Evolutionary conservation across 2,329 filamentous ascomycete species (phyloP).

Genomic region (Exophiala calicioides): DNA sequence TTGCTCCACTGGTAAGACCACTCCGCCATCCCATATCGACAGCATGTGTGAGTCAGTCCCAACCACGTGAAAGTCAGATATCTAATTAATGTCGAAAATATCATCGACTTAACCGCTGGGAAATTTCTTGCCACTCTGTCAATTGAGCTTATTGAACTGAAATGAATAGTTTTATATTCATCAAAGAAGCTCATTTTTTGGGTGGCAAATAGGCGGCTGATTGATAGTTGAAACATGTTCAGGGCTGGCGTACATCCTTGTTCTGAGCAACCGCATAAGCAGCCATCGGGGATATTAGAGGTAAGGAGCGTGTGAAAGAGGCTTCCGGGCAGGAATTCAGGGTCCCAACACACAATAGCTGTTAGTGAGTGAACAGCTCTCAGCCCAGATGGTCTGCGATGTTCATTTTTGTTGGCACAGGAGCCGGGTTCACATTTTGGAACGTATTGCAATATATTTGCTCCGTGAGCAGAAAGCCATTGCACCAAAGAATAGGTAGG

Average conservation of each 20-base stretch:
- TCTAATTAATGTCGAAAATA: constrained; percentile 2
- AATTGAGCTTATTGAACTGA: no score
- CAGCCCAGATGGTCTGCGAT: constrained; percentile 2
- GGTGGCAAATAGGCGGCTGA: neutral
- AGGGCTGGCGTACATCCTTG: constrained; percentile 2
- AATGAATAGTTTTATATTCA: no score
- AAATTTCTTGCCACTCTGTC: neutral
- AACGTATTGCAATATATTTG: neutral
- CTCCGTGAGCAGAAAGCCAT: constrained; percentile 2
- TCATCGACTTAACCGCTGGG: neutral
- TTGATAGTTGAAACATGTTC: neutral
- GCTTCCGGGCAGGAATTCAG: neutral
- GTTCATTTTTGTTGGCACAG: neutral
- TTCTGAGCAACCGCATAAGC: constrained; percentile 7
- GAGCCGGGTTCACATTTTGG: neutral
- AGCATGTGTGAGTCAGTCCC: constrained; percentile 9
- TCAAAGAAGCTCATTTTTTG: neutral
- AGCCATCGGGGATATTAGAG: constrained; percentile 4
- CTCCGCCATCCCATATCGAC: constrained; percentile 3
- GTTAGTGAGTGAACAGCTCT: neutral
- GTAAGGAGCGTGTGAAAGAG: neutral
- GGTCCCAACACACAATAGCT: neutral
- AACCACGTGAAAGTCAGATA: constrained; percentile 1
- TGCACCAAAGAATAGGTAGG: neutral
- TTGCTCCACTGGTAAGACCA: neutral